Base-by-base conservation (phyloP, 2,329 filamentous ascomycete species). In the Penicillium verrucosum region DNA sequence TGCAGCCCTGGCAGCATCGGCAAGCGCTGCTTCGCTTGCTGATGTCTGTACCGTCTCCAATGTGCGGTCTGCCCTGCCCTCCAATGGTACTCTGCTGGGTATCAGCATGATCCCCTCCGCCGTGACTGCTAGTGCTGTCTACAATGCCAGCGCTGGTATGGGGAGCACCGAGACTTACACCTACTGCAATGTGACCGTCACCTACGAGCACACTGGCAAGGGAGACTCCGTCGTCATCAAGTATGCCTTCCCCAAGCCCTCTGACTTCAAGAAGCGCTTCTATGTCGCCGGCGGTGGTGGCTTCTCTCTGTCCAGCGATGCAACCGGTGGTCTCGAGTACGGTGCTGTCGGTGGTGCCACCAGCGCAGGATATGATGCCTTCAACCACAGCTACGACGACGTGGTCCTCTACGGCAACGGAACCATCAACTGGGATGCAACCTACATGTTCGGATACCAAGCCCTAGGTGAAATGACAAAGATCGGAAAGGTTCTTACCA, bases 391-490 rank as follows among this genome's bases (percentile, higher is more conserved):
- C 57, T 75, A 70, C 38, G 69, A 72, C 37, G 65, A 70, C 18
- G 75, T 78, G 1, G 70, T 75, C 14, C 70, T 81, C 1, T 65
- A 69, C 48, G 69, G 76, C n/a, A 82, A 84, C 56, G 81, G 80
- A 11, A 77, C 78, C 3, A 65, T 71, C 53, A 70, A 71, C 59
- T 71, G 68, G 66, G 68, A 71, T 36, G 65, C 66, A 12, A 70
- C 67, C 12, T 66, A 71, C 54, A 71, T 71, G 69, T 70, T 71
- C 52, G 57, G 71, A 0, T 83, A 83, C 69, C 73, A 78, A 59
- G 81, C 77, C 0, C 70, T 82, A 1, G 77, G 78, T 43, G 82
- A 85, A 66, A 77, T 83, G 74, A 80, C 77, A 10, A 61, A 68
- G 9, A 65, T 81, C 11, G 79, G 78, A 21, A 80, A 80, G 63